Percentiles rank a stretch among this genome's conserved stretches.
These are phyloP conservation scores for Pseudogymnoascus sp. DNA, from an alignment of 2,329 filamentous ascomycete species.

Conservation along the genomic window DNA sequence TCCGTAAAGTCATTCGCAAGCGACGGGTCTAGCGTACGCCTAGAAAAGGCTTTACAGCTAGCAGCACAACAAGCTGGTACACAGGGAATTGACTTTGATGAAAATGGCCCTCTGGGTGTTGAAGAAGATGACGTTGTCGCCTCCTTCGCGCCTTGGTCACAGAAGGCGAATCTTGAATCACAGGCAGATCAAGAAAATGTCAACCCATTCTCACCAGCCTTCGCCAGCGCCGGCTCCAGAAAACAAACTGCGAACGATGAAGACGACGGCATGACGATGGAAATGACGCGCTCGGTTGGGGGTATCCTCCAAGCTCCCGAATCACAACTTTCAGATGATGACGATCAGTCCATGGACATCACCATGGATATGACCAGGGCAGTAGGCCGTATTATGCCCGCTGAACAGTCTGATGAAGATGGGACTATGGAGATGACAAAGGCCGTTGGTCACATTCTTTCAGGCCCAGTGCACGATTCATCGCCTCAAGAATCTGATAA, in stretches of 20 bases:
- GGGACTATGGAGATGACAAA: conserved; percentile 44
- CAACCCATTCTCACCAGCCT: conserved; percentile 35
- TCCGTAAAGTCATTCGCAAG: conserved; percentile 51
- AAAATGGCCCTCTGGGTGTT: conserved; percentile 43
- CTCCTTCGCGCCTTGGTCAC: conserved; percentile 65
- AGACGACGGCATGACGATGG: conserved; percentile 38
- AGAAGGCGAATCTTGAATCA: conserved; percentile 37
- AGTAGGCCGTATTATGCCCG: conserved; percentile 64
- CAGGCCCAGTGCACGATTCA: not conserved
- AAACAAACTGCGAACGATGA: conserved; percentile 12
- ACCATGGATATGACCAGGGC: conserved; percentile 91
- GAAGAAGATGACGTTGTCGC: conserved; percentile 57
- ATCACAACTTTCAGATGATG: conserved; percentile 18
- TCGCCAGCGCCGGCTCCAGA: conserved; percentile 14
- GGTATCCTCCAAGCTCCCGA: conserved; percentile 12
- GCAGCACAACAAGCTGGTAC: conserved; percentile 71
- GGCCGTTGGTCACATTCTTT: conserved; percentile 27
- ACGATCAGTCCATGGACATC: conserved; percentile 43
- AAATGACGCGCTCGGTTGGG: conserved; percentile 37
- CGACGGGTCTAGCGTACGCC: conserved; percentile 59
- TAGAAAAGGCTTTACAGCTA: conserved; percentile 70
- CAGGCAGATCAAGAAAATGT: conserved; percentile 40
- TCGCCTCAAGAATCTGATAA: conserved; percentile 11
- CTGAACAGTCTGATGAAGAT: conserved; percentile 16
- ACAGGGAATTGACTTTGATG: conserved; percentile 52